Percentiles rank a stretch among this genome's conserved stretches.
These are phyloP conservation scores for Bimuria novae-zelandiae DNA, from an alignment of 2,329 filamentous ascomycete species.

Conservation along the genomic window DNA sequence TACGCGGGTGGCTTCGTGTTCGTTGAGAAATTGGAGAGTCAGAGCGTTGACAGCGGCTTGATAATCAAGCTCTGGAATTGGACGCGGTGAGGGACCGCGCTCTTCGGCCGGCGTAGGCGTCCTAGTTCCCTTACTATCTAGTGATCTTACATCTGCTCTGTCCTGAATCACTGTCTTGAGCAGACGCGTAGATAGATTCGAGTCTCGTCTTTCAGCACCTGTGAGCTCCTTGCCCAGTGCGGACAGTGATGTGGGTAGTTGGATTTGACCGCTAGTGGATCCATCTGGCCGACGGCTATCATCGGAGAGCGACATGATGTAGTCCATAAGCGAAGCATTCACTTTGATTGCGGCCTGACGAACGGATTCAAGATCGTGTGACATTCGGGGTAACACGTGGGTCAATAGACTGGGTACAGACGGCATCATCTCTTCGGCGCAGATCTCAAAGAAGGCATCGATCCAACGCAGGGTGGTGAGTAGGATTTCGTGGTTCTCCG, in stretches of 20 bases:
- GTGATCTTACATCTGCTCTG: conserved; percentile 33
- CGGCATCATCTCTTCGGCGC: conserved; percentile 91
- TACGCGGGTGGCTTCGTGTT: conserved; percentile 93
- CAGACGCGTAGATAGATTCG: conserved; percentile 42
- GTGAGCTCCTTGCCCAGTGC: conserved; percentile 50
- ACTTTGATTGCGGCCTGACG: conserved; percentile 86
- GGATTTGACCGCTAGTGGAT: conserved; percentile 47
- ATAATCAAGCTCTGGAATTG: conserved; percentile 81
- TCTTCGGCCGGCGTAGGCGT: conserved; percentile 53
- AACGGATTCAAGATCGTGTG: conserved; percentile 86
- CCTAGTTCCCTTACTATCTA: conserved; percentile 34
- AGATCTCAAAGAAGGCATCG: conserved; percentile 94
- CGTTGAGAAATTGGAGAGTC: conserved; percentile 91
- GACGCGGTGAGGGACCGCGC: conserved; percentile 49
- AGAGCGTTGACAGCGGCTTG: conserved; percentile 91
- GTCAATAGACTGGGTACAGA: conserved; percentile 93
- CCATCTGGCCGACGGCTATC: conserved; percentile 50
- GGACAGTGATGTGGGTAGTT: conserved; percentile 48
- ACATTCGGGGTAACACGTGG: conserved; percentile 91
- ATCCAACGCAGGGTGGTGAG: conserved; percentile 94
- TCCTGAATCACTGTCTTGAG: conserved; percentile 44
- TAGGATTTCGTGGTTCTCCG: conserved; percentile 71
- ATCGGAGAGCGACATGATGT: conserved; percentile 88
- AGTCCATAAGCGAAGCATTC: conserved; percentile 89
- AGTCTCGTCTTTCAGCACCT: conserved; percentile 42